Base-by-base conservation (phyloP, 1,139 yeast species). In the Arxiozyma telluris region DNA sequence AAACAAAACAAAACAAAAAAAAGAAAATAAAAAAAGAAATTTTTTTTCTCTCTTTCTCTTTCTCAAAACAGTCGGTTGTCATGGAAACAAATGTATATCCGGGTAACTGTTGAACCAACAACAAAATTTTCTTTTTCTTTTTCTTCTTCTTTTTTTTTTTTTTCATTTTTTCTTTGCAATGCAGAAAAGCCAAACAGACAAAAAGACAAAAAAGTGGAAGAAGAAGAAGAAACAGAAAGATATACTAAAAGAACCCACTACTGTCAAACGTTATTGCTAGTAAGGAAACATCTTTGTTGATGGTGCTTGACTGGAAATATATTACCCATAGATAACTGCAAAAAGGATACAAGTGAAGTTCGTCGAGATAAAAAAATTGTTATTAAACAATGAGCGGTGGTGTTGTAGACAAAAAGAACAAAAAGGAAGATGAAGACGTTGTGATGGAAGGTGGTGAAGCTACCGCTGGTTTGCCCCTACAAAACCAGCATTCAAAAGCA, bases 401-500 rank as follows among this genome's bases (percentile, higher is more conserved):
- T 30, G 52, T 50, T 38, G 25, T 48, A 20, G 52, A 44, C 39
- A 43, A 44, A 48, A 52, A 46, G 34, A 48, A 38, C 25, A 43
- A 50, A 49, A 52, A 46, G 23, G 50, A 47, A n/a, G 48, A 45
- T 25, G 54, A 53, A 42, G 61, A 57, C 44, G 54, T 57, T 38
- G 61, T 57, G 9, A 57, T 58, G 59, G 51, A 53, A 17, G 49
- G 27, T 12, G 44, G 50, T 11, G 46, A 49, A n/a, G 41, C 50
- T 20, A 46, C 52, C 4, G 51, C 49, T 41, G 49, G 49, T 46
- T 27, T 41, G 17, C 20, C 34, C 0, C 43, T 47, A 17, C 43
- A 50, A 15, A 34, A 12, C 39, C 50, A 50, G 50, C 42, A 38
- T 18, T 27, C 17, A 18, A 38, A 34, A 15, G 47, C 38, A 4